Evolutionary conservation across 108 stramenopile species (phyloP).

Genomic region (Hondaea fermentalgiana): DNA sequence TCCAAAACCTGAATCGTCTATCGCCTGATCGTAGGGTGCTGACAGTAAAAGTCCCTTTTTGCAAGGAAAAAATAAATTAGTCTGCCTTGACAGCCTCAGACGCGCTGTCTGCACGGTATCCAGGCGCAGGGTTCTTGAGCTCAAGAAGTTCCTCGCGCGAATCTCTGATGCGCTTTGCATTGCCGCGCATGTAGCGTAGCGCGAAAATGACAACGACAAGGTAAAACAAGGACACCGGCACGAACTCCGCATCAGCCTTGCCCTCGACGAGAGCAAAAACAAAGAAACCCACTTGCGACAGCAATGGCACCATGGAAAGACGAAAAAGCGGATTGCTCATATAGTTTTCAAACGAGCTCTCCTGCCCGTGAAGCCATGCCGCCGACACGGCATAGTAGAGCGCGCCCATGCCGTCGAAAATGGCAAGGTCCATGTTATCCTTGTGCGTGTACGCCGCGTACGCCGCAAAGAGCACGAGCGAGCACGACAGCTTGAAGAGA

Average conservation of each 20-base stretch:
- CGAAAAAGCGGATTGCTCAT: background rate
- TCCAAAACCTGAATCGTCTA: no score
- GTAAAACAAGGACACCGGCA: background rate
- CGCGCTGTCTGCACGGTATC: background rate
- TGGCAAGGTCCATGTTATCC: background rate
- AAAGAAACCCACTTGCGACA: background rate
- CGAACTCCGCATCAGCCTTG: background rate
- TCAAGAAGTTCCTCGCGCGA: background rate
- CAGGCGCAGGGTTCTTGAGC: background rate
- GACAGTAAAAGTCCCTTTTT: no score
- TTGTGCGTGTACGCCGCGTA: background rate
- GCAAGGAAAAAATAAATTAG: no score
- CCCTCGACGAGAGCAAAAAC: background rate
- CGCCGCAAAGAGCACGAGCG: background rate
- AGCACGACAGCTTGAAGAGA: background rate
- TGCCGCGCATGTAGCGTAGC: slow-evolving; percentile 8
- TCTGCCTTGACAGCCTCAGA: background rate
- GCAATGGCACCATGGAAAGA: background rate
- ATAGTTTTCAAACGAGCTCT: background rate
- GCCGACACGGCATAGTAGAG: background rate
- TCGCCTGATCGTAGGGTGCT: no score
- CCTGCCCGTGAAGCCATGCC: background rate
- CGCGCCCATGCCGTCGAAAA: background rate
- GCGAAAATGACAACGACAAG: background rate
- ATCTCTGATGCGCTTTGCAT: background rate